Evolutionary conservation across 1,284 basidiomycete species (phyloP).

Genomic region (Omphalotus olearius): DNA sequence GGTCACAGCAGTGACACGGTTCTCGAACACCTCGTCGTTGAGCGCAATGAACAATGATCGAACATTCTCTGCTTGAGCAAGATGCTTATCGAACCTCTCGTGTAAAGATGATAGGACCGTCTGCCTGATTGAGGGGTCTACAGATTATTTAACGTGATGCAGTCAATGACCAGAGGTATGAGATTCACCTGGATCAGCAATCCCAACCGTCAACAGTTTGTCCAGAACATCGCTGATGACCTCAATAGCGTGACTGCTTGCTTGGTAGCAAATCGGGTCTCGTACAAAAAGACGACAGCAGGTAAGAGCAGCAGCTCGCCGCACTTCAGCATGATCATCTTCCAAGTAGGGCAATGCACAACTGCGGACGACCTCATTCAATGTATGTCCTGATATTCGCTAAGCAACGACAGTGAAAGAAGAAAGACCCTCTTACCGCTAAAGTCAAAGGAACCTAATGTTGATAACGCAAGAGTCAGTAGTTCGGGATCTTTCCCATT

Average conservation of each 20-base stretch:
- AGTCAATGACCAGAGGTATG: constrained; percentile 2
- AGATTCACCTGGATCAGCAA: constrained; percentile 86
- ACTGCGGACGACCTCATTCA: constrained; percentile 95
- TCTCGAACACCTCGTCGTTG: constrained; percentile 96
- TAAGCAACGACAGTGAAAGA: constrained; percentile 14
- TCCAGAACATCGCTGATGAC: constrained; percentile 98
- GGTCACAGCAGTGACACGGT: constrained; percentile 85
- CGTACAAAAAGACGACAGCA: constrained; percentile 91
- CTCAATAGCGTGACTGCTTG: constrained; percentile 95
- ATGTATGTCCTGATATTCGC: constrained; percentile 65
- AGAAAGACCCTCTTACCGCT: constrained; percentile 51
- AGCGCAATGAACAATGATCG: constrained; percentile 95
- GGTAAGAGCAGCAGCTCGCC: constrained; percentile 88
- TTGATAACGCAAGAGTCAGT: constrained; percentile 83
- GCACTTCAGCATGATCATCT: constrained; percentile 86
- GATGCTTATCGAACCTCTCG: constrained; percentile 94
- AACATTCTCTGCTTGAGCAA: constrained; percentile 99
- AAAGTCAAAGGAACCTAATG: constrained; percentile 94
- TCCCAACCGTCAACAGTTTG: constrained; percentile 94
- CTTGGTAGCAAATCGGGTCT: constrained; percentile 96
- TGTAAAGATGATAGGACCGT: constrained; percentile 88
- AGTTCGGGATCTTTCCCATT: constrained; percentile 67
- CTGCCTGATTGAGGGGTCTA: constrained; percentile 82
- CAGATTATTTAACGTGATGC: constrained; percentile 4
- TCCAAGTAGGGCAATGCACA: constrained; percentile 94